Conservation (phyloP, 805 yeast genomes). For the Tanozyma kutaoensis region DNA sequence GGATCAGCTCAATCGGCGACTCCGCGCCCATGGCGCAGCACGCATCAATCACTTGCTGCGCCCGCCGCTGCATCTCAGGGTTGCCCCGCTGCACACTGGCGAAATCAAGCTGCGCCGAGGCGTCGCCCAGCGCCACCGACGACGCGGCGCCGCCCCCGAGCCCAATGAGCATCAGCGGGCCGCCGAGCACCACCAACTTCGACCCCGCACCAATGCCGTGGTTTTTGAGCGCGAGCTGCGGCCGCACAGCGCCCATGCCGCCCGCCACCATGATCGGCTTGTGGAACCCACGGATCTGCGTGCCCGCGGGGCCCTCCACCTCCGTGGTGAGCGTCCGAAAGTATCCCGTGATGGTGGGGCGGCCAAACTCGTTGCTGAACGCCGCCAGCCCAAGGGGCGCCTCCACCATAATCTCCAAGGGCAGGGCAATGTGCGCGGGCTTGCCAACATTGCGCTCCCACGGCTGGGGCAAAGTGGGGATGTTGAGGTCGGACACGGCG, state of each 20-base stretch:
- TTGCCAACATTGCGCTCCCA: constrained; percentile 91
- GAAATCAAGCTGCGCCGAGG: constrained; percentile 90
- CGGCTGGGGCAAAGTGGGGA: constrained; percentile 79
- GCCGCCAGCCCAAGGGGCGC: constrained; percentile 98
- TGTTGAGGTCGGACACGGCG: constrained; percentile 78
- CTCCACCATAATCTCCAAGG: constrained; percentile 90
- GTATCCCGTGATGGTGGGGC: constrained; percentile 95
- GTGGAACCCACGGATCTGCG: constrained; percentile 89
- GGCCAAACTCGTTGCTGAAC: constrained; percentile 95
- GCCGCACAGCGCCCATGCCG: constrained; percentile 95
- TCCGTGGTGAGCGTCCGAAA: constrained; percentile 87
- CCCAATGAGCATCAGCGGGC: constrained; percentile 96
- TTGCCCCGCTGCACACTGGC: constrained; percentile 99
- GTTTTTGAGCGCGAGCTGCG: constrained; percentile 81
- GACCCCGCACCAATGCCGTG: constrained; percentile 86
- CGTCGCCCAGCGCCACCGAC: constrained; percentile 90
- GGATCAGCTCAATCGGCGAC: constrained; percentile 85
- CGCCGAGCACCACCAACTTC: constrained; percentile 86
- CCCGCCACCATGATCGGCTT: constrained; percentile 99
- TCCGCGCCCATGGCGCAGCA: constrained; percentile 71
- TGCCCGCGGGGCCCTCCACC: constrained; percentile 47
- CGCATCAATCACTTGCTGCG: constrained; percentile 93
- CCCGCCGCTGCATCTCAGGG: constrained; percentile 98
- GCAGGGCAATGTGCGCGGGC: constrained; percentile 86
- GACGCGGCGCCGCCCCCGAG: constrained; percentile 99